Evolutionary conservation across 495 filamentous ascomycete species (phyloP), one percentile per base, ranked within the genome.

Genomic region (Wilcoxina mikolae): DNA sequence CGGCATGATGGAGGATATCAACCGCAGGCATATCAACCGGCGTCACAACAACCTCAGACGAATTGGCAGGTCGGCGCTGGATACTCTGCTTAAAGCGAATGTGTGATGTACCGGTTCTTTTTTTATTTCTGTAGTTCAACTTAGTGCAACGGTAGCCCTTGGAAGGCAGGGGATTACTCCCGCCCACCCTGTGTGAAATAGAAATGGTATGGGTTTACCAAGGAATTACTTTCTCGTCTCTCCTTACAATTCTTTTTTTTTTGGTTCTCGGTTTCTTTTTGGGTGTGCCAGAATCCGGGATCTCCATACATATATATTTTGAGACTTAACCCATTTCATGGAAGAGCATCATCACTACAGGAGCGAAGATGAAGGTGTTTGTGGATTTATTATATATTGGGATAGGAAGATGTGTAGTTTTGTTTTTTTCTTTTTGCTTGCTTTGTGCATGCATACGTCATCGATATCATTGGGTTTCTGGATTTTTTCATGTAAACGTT

Each of bases 1-100:
- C 7, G 22, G 42, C 47, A 51, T 17, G 17, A 20, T 51, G 56
- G 49, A 4, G 58, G 53, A 22, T 59, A 57, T 27, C 58, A 59
- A 4, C 50, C 53, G 12, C 55, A 58, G 12, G 23, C 35, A 18
- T 46, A 43, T 25, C 60, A 45, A 26, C 60, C 59, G 5, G 24
- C 57, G 31, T 41, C 59, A 55, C 56, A 55, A 27, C 59, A 61
- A 60, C 51, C 5, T 54, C 59, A 39, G 60, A 59, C 52, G 60
- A 56, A 64, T 38, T 65, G 62, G 62, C 51, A 65, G 35, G 25
- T 50, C 22, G 62, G 62, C 2, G 58, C 53, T 11, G 62, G 62
- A 23, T 65, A 61, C 39, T 20, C 39, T 18, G 17, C 7, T 9
- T 4, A 20, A 43, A 43, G 17, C 39, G 7, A 5, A 18, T 43